Percentiles rank a stretch among this genome's conserved stretches.
These are phyloP conservation scores for Barnettozyma botsteinii DNA, from an alignment of 805 yeast species.

Conservation along the genomic window DNA sequence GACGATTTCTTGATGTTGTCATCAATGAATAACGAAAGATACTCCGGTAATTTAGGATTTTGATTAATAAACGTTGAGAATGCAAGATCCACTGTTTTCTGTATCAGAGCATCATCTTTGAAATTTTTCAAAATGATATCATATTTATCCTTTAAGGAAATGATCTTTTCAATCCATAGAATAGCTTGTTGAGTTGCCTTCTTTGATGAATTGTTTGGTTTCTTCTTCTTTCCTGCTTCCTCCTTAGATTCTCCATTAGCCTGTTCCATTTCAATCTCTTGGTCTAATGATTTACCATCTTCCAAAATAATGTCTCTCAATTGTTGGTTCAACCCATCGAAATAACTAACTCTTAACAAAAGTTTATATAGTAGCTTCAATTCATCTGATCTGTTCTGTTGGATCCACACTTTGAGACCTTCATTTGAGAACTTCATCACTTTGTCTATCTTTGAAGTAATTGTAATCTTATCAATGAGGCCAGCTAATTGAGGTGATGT, in stretches of 20 bases:
- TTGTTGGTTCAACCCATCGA: slow-evolving; percentile 42
- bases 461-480: slow-evolving; percentile 53
- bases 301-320: slow-evolving; percentile 40
- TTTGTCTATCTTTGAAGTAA: slow-evolving; percentile 49
- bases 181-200: slow-evolving; percentile 44
- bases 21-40: slow-evolving; percentile 52
- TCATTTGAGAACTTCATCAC: slow-evolving; percentile 47
- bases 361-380: slow-evolving; percentile 45
- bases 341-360: slow-evolving; percentile 49
- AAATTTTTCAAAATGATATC: slow-evolving; percentile 41
- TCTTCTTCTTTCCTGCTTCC: slow-evolving; percentile 5
- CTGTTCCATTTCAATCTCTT: slow-evolving; percentile 12
- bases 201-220: slow-evolving; percentile 18
- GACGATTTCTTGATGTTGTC: slow-evolving; percentile 47
- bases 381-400: slow-evolving; percentile 37
- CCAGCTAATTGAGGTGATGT: slow-evolving; percentile 50
- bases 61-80: slow-evolving; percentile 56
- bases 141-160: slow-evolving; percentile 47
- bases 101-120: slow-evolving; percentile 41
- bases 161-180: slow-evolving; percentile 58
- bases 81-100: slow-evolving; percentile 52
- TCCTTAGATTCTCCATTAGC: slow-evolving; percentile 20
- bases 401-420: slow-evolving; percentile 56
- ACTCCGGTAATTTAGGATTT: slow-evolving; percentile 45
- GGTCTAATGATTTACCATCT: slow-evolving; percentile 35